These are phyloP conservation scores for Fusarium fracticaudum DNA, from an alignment of 2,329 filamentous ascomycete genomes.

Conservation along the genomic window DNA sequence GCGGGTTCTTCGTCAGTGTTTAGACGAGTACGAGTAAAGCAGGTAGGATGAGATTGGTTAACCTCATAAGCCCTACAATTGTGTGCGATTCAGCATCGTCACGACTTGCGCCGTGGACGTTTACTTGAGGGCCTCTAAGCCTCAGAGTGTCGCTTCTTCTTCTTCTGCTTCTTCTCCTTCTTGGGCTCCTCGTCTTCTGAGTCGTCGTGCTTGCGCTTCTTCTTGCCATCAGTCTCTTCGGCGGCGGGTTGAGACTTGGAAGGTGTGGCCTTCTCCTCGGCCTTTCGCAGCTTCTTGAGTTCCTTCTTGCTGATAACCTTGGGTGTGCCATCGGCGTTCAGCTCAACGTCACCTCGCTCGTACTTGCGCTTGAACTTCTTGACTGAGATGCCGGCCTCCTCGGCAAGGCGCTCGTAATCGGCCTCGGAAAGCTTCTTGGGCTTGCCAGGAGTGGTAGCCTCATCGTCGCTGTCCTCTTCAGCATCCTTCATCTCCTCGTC, in stretches of 20 bases:
- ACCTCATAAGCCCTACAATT: conserved; percentile 22
- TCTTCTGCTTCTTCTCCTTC: conserved; percentile 66
- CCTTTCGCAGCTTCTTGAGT: conserved; percentile 76
- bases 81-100: conserved; percentile 36
- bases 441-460: conserved; percentile 47
- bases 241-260: conserved; percentile 55
- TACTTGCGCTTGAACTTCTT: conserved; percentile 83
- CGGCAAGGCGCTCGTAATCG: conserved; percentile 69
- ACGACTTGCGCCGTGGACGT: conserved; percentile 20
- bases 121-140: conserved; percentile 42
- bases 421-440: conserved; percentile 62
- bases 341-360: conserved; percentile 77
- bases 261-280: conserved; percentile 60
- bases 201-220: conserved; percentile 76
- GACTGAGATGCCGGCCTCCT: conserved; percentile 73
- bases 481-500: conserved; percentile 58
- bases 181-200: conserved; percentile 71
- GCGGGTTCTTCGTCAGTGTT: conserved; percentile 39
- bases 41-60: conserved; percentile 25
- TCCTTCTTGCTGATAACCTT: conserved; percentile 79
- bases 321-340: conserved; percentile 72
- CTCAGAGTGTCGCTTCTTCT: conserved; percentile 56
- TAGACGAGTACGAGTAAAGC: conserved; percentile 43
- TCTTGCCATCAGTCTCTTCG: conserved; percentile 53
- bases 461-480: conserved; percentile 50